Evolutionary conservation across 2,329 filamentous ascomycete species (phyloP).

Genomic region (Fusarium papillatum): DNA sequence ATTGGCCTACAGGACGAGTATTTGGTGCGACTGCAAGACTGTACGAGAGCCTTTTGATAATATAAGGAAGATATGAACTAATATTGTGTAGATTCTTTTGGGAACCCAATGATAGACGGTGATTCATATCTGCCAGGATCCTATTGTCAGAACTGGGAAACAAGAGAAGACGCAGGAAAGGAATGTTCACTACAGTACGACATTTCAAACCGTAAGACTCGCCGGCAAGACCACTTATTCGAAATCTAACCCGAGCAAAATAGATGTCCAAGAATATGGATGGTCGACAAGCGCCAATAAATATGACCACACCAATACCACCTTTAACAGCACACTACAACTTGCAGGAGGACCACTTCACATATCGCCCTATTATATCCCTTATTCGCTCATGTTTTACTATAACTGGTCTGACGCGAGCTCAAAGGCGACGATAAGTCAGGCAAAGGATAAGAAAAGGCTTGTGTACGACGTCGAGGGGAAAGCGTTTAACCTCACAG

Average conservation of each 20-base stretch:
- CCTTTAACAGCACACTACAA: neutral
- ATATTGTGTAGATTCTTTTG: neutral
- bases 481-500: neutral
- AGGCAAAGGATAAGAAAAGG: neutral
- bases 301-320: too few species aligned
- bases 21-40: neutral
- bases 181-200: neutral
- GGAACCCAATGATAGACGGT: neutral
- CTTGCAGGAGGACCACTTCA: constrained; percentile 5
- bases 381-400: neutral
- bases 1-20: accelerated
- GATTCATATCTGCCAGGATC: neutral
- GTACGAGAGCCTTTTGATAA: neutral
- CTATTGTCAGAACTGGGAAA: neutral
- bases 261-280: constrained; percentile 2
- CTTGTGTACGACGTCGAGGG: neutral
- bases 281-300: neutral
- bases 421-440: neutral
- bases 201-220: neutral
- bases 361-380: constrained; percentile 4
- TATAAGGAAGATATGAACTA: neutral
- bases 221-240: too few species aligned
- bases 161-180: neutral
- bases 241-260: accelerated
- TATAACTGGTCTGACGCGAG: neutral